Base-by-base conservation (phyloP, 2,329 filamentous ascomycete species). In the Ambrosiella xylebori region DNA sequence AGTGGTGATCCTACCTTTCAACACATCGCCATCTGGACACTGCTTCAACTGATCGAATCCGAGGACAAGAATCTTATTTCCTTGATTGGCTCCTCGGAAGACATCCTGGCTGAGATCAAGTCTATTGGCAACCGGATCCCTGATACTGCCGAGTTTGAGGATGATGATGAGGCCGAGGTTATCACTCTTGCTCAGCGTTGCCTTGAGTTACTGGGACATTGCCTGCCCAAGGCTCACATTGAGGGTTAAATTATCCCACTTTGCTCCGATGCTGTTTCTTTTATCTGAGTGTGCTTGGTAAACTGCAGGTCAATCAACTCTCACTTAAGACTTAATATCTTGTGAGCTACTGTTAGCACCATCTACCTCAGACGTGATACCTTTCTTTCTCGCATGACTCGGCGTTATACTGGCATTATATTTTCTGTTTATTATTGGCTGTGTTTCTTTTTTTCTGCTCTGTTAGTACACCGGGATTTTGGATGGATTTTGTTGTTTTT, bases 11-110 rank as follows among this genome's bases (percentile, higher is more conserved):
- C 93, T 0, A 98, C 93, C 0, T 98, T 98, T 76, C 93, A 98
- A 71, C 93, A 98, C 68, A 98, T 98, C 67, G 93, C 93, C 55
- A 95, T 97, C 62, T 98, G 93, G 93, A 98, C 93, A 1, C 73
- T 98, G 53, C 79, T 98, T 2, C 93, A 98, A 68, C 79, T 98
- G 2, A 83, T 98, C 55, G 93, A 98, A 71, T 96, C 91, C 0
- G 90, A 95, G 68, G 91, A 98, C 68, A 84, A 86, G 71, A 85
- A 82, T 58, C 76, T 98, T n/a, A 85, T 96, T 62, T 83, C 84
- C 54, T 81, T 88, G 54, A 96, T 98, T 64, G 84, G 87, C 65
- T 86, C 91, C 66, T 90, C 89, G 1, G 86, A 91, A 63, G 88
- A 95, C 63, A 86, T 98, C 63, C 86, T 96, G 59, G 81, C 88